phyloP scores from a whole-genome alignment of 164 flowering plant genomes.

The Echeveria elegans region DNA sequence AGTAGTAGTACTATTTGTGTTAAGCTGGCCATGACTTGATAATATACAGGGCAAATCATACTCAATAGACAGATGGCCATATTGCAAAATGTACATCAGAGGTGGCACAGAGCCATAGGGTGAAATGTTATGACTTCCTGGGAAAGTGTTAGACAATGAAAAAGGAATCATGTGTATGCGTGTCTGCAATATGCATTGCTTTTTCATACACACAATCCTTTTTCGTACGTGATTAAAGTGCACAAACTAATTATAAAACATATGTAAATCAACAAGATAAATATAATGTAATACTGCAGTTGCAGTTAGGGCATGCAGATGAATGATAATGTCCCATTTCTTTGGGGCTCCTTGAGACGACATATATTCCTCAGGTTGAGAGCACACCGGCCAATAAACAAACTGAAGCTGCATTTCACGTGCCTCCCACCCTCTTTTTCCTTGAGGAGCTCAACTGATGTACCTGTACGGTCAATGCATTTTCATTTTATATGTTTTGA shows the following conservation, averaged over 20 bases:
- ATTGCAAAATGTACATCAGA: not conserved
- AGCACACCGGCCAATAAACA: not conserved
- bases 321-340: not conserved
- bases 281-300: too few relatives aligned
- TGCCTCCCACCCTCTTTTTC: not conserved
- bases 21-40: not conserved
- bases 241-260: not conserved
- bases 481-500: not conserved
- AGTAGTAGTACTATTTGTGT: too few relatives aligned
- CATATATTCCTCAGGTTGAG: not conserved
- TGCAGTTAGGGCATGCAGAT: constrained; percentile 2
- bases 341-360: not conserved
- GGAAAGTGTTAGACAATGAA: not conserved
- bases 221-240: not conserved
- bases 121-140: constrained; percentile 1
- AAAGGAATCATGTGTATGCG: constrained; percentile 4
- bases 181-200: not conserved
- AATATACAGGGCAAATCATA: not conserved
- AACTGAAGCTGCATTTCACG: not conserved
- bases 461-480: not conserved
- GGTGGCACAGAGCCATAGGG: constrained; percentile 5
- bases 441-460: not conserved
- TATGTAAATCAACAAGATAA: too few relatives aligned
- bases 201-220: not conserved
- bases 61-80: not conserved